Conservation (phyloP, 108 stramenopile species). For the Skeletonema grethae region DNA sequence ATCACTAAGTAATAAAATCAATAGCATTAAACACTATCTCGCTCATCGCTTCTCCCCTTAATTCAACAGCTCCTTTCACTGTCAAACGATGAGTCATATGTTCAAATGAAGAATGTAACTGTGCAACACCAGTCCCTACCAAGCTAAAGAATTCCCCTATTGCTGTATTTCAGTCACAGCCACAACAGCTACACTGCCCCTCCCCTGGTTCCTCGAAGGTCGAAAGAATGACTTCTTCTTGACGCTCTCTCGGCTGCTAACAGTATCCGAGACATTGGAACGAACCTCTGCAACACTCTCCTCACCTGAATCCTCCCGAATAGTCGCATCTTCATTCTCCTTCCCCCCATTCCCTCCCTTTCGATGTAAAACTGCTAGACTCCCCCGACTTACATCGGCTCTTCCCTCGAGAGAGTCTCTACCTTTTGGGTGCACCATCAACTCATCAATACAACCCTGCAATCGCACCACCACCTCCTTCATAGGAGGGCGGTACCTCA, state of each 20-base stretch:
- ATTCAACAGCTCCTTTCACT: not conserved
- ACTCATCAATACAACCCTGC: slow-evolving; percentile 8
- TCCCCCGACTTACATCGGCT: not conserved
- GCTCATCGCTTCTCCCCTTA: not conserved
- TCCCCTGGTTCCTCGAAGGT: not conserved
- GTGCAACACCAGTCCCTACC: not conserved
- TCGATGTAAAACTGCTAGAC: not conserved
- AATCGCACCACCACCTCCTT: not conserved
- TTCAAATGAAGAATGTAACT: not conserved
- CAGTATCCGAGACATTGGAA: not conserved
- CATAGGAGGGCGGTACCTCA: slow-evolving; percentile 6
- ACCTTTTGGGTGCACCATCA: not conserved
- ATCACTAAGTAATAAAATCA: not conserved
- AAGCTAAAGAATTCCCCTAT: not conserved
- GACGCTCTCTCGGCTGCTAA: not conserved
- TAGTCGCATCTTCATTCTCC: too few species aligned
- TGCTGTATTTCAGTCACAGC: not conserved
- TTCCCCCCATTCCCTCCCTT: not conserved
- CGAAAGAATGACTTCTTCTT: not conserved
- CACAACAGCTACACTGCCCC: not conserved
- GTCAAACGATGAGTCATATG: not conserved
- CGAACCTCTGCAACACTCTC: not conserved
- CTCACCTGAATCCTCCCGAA: not conserved
- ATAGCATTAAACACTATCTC: not conserved
- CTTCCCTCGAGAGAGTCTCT: not conserved